A percentile compares a stretch with the other conserved stretches of the same genome.
Evolutionary conservation across 306 rosid species (phyloP).

Genomic region (Psophocarpus tetragonolobus): DNA sequence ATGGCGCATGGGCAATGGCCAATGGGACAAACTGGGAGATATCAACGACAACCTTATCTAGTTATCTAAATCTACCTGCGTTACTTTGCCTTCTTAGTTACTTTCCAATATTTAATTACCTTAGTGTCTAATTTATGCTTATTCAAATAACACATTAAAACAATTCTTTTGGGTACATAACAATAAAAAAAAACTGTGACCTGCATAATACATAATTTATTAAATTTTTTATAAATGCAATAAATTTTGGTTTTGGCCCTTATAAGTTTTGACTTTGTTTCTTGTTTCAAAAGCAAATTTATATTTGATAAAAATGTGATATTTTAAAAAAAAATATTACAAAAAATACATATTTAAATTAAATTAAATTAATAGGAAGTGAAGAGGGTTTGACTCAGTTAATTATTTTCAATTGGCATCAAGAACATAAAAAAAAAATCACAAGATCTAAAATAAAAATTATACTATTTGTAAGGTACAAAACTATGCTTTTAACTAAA

Average conservation of each 20-base stretch:
- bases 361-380: too few relatives aligned
- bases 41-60: slow-evolving; percentile 47
- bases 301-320: background rate
- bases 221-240: background rate
- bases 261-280: background rate
- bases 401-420: too few relatives aligned
- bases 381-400: too few relatives aligned
- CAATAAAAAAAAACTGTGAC: background rate
- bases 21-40: slow-evolving; percentile 31
- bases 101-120: slow-evolving; percentile 8
- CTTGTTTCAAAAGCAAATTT: background rate
- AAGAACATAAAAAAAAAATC: too few relatives aligned
- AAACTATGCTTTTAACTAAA: too few relatives aligned
- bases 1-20: slow-evolving; percentile 23
- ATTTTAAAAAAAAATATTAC: too few relatives aligned
- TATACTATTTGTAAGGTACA: too few relatives aligned
- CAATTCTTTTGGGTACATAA: background rate
- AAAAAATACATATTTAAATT: too few relatives aligned
- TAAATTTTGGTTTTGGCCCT: background rate
- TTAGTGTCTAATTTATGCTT: background rate
- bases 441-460: too few relatives aligned
- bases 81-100: background rate
- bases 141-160: background rate
- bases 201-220: background rate
- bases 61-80: slow-evolving; percentile 32